Base-by-base conservation (phyloP, 2,329 filamentous ascomycete genomes). In the Juglanconis juglandina region DNA sequence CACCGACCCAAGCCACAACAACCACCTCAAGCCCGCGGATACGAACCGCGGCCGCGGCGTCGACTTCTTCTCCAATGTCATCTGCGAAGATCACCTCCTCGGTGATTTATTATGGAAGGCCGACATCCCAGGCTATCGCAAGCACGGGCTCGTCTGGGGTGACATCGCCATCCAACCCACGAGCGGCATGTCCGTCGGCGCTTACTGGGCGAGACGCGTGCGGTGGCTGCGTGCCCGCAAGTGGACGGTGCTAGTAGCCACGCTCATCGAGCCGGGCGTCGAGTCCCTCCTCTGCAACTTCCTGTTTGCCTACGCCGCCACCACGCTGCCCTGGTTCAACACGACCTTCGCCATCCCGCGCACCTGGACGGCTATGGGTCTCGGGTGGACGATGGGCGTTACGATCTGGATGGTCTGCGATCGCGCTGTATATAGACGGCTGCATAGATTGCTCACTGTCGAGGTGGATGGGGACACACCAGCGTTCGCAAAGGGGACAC, bases 81-180 rank as follows among this genome's bases (percentile, higher is more conserved):
- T 99, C 70, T 99, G 95, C 77, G 96, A 99, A 73, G 95, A 99
- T 71, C 95, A 99, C 69, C 79, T 97, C 32, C 96, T 99, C 58
- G 94, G 94, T 11, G 95, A 99, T 66, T 77, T 95, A 1, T 81
- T 99, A 4, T 99, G 93, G 92, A 87, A 87, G 58, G 82, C 85
- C n/a, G 70, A 76, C 2, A 75, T 89, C 5, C 81, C 84, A 0
- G 82, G 84, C 1, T 89, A 85, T 76, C 82, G 83, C 46, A 96
- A 96, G 68, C 95, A 99, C 71, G 90, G 86, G 5, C 81, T 98
- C 60, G 86, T 93, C 1, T 89, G 88, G 70, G 92, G 92, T 4
- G 93, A 98, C 70, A 78, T 96, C 3, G 94, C 90, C 33, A 86
- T 98, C 60, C 95, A 99, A 71, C 96, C 96, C 42, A 90, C 96